A percentile compares a stretch with the other conserved stretches of the same genome.
These are phyloP conservation scores for Pseudogymnoascus sp. DNA, from an alignment of 2,329 filamentous ascomycete species.

Conservation along the genomic window DNA sequence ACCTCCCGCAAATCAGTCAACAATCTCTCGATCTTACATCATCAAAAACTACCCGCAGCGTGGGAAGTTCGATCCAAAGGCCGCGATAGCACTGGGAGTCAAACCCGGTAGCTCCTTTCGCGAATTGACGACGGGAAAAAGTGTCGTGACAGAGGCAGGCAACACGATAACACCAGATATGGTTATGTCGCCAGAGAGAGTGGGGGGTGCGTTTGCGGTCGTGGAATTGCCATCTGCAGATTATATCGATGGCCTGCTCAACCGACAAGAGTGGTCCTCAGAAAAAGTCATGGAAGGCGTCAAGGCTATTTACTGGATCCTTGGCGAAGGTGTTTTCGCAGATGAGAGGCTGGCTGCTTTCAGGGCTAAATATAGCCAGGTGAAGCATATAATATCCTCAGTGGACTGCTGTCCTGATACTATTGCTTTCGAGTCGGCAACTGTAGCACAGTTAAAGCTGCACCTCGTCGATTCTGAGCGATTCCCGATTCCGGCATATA, in stretches of 20 bases:
- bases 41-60: slow-evolving; percentile 67
- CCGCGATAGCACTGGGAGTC: slow-evolving; percentile 60
- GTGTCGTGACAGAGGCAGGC: slow-evolving; percentile 56
- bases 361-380: slow-evolving; percentile 50
- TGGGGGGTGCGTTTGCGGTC: slow-evolving; percentile 68
- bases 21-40: slow-evolving; percentile 76
- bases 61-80: slow-evolving; percentile 68
- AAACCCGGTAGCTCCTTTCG: slow-evolving; percentile 50
- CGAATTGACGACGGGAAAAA: slow-evolving; percentile 54
- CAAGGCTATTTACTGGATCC: slow-evolving; percentile 68
- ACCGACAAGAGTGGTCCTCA: slow-evolving; percentile 64
- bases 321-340: slow-evolving; percentile 59
- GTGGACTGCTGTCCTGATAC: slow-evolving; percentile 68
- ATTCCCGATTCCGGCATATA: slow-evolving; percentile 65
- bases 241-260: slow-evolving; percentile 63
- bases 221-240: slow-evolving; percentile 66
- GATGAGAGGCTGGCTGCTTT: slow-evolving; percentile 61
- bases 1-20: slow-evolving; percentile 59
- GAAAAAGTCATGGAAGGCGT: slow-evolving; percentile 59
- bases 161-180: slow-evolving; percentile 72
- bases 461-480: slow-evolving; percentile 64
- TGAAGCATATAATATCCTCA: slow-evolving; percentile 73
- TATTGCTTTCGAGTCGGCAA: slow-evolving; percentile 60
- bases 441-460: slow-evolving; percentile 60
- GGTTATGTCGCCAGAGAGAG: slow-evolving; percentile 63